phyloP scores from a whole-genome alignment of 2,329 filamentous ascomycete genomes.

The Pseudogymnoascus sp. region DNA sequence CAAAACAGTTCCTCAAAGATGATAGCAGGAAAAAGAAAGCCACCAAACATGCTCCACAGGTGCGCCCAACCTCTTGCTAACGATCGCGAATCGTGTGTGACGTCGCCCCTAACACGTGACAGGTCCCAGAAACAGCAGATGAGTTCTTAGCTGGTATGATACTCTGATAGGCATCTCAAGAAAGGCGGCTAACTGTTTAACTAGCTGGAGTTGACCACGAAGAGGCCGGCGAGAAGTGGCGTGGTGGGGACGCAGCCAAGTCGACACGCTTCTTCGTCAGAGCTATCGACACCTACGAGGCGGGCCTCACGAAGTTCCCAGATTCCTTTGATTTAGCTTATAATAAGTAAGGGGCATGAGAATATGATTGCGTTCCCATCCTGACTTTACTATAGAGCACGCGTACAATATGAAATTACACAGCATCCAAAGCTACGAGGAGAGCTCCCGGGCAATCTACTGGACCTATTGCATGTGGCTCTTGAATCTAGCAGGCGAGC shows the following conservation, averaged over 20 bases:
- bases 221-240: constrained; percentile 66
- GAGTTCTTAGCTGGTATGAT: constrained; percentile 54
- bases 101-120: constrained; percentile 13
- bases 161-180: background rate
- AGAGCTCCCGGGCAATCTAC: constrained; percentile 44
- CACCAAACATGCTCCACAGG: constrained; percentile 23
- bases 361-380: background rate
- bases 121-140: constrained; percentile 53
- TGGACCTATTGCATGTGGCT: constrained; percentile 49
- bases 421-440: constrained; percentile 55
- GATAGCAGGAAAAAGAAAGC: constrained; percentile 30
- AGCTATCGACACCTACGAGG: constrained; percentile 57
- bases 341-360: constrained; percentile 49
- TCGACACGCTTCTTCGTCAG: constrained; percentile 46
- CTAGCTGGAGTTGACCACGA: constrained; percentile 58
- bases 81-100: background rate
- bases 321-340: constrained; percentile 62
- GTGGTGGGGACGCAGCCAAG: constrained; percentile 58
- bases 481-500: constrained; percentile 57
- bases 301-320: constrained; percentile 52
- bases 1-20: constrained; percentile 31
- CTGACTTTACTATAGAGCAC: constrained; percentile 41
- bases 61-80: constrained; percentile 10
- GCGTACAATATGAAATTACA: constrained; percentile 60
- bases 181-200: constrained; percentile 7